Percentiles rank a stretch among this genome's conserved stretches.
Conservation (phyloP, 2,329 filamentous ascomycete genomes). For the Cadophora luteo-olivacea region DNA sequence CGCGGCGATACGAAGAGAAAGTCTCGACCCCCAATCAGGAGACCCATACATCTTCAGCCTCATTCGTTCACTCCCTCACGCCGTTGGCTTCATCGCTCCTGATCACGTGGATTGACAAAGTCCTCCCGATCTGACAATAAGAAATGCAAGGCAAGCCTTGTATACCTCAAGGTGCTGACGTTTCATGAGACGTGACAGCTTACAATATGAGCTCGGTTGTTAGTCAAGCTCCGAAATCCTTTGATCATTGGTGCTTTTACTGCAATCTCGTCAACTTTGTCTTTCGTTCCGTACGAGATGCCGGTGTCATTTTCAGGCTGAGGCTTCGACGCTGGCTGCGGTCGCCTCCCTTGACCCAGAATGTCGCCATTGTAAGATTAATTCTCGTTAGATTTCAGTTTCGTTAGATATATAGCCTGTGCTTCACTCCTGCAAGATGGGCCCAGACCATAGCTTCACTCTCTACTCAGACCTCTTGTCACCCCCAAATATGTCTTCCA, state of each 20-base stretch:
- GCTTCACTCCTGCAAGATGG: neutral
- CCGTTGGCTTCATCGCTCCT: constrained; percentile 2
- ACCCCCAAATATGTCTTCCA: constrained; percentile 31
- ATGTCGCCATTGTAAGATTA: neutral
- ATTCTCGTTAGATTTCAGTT: neutral
- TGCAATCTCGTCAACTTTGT: neutral
- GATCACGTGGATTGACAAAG: neutral
- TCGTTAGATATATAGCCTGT: constrained; percentile 12
- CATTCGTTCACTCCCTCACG: neutral
- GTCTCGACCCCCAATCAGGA: neutral
- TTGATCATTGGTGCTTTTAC: neutral
- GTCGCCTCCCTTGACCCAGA: neutral
- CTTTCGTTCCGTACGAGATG: neutral
- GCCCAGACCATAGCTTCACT: neutral
- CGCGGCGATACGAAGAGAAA: neutral
- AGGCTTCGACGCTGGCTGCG: neutral
- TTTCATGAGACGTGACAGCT: neutral
- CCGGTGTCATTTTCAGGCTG: constrained; percentile 2
- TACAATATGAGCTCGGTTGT: neutral
- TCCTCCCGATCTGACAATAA: constrained; percentile 12
- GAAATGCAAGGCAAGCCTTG: neutral
- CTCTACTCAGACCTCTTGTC: neutral
- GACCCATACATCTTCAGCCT: neutral
- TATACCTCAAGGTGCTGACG: constrained; percentile 1
- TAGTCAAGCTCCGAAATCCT: neutral